Conservation (phyloP, 176 grass and related monocot genomes). For the Chrysopogon serrulatus region DNA sequence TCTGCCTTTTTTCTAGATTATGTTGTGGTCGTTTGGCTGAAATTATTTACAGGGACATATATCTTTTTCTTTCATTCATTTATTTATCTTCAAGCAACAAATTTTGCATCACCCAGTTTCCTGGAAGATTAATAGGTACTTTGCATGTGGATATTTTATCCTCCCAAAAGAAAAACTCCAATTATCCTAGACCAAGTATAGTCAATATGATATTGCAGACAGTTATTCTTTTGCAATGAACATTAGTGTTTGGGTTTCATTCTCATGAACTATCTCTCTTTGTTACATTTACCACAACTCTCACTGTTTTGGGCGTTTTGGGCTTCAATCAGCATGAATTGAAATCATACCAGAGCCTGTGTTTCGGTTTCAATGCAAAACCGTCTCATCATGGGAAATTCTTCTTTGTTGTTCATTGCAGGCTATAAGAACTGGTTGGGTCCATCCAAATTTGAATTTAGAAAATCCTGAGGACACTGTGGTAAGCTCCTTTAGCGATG, state of each 20-base stretch:
- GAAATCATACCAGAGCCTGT: not conserved
- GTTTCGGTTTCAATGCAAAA: not conserved
- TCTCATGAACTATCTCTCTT: not conserved
- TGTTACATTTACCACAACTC: not conserved
- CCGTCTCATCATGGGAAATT: not conserved
- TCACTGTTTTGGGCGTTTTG: not conserved
- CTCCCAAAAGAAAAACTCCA: too few species aligned
- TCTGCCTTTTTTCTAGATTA: not conserved
- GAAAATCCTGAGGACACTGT: slow-evolving; percentile 87
- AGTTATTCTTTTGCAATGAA: not conserved
- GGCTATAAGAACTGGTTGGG: slow-evolving; percentile 98
- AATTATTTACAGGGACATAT: not conserved
- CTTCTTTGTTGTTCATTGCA: slow-evolving; percentile 43
- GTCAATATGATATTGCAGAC: not conserved
- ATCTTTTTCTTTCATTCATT: not conserved
- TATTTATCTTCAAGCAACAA: not conserved
- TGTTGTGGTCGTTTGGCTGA: not conserved
- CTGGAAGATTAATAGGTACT: not conserved
- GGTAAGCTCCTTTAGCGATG: slow-evolving; percentile 44
- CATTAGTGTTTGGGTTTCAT: not conserved
- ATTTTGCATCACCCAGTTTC: not conserved
- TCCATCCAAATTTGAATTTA: slow-evolving; percentile 98
- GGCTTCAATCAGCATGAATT: not conserved
- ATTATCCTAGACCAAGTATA: not conserved
- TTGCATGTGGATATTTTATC: not conserved